A percentile compares a stretch with the other conserved stretches of the same genome.
Conservation (phyloP, 169 alveolate species). For the Plasmodium adleri region DNA sequence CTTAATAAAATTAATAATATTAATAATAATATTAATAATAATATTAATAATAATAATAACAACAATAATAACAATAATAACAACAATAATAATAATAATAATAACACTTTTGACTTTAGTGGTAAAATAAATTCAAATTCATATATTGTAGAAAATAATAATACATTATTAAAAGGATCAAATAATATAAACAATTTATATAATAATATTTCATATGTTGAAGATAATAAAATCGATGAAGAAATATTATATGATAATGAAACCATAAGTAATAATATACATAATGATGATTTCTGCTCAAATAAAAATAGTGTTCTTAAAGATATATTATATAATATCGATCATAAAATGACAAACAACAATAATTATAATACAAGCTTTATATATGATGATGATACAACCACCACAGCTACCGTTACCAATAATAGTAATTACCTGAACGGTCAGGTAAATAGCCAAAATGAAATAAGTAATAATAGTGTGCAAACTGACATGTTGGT, state of each 20-base stretch:
- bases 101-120: background rate
- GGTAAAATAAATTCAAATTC: background rate
- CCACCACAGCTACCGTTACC: background rate
- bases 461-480: background rate
- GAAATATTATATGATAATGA: background rate
- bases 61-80: background rate
- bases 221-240: background rate
- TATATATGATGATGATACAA: background rate
- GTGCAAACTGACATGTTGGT: background rate
- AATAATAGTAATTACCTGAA: background rate
- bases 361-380: background rate
- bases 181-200: background rate
- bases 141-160: background rate
- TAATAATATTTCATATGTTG: background rate
- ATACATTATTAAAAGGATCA: background rate
- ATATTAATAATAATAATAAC: background rate
- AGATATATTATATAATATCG: background rate
- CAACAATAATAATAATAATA: background rate
- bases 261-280: background rate
- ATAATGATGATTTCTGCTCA: background rate
- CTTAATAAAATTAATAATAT: too few relatives aligned
- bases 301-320: constrained; percentile 3
- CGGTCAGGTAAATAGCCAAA: constrained; percentile 11
- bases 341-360: background rate
- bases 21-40: background rate